Conservation (phyloP, 495 filamentous ascomycete species). For the Glonium stellatum region DNA sequence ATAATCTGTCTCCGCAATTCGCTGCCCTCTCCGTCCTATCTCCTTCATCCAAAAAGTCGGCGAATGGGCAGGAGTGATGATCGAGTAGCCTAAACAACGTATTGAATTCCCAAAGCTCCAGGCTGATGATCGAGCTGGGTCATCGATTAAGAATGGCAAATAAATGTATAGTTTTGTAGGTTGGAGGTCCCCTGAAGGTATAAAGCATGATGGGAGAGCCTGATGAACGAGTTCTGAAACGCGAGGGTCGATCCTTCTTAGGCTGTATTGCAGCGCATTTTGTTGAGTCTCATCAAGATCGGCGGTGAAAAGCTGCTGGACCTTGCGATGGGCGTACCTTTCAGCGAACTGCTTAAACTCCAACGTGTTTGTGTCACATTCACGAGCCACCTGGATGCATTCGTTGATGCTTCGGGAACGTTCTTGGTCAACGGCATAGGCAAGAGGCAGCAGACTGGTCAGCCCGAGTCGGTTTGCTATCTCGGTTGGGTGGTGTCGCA, state of each 20-base stretch:
- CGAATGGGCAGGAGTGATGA: slow-evolving; percentile 4
- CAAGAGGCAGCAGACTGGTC: slow-evolving; percentile 13
- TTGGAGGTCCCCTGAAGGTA: not conserved
- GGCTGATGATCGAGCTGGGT: slow-evolving; percentile 11
- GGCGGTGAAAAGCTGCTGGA: not conserved
- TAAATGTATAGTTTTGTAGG: slow-evolving; percentile 6
- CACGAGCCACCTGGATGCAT: slow-evolving; percentile 6
- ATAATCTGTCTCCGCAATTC: slow-evolving; percentile 1
- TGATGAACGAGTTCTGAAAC: slow-evolving; percentile 22
- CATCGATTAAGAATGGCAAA: slow-evolving; percentile 24
- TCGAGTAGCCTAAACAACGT: slow-evolving; percentile 21
- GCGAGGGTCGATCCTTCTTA: slow-evolving; percentile 2
- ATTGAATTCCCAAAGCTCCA: slow-evolving; percentile 16
- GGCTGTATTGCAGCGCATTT: not conserved
- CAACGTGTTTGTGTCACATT: not conserved
- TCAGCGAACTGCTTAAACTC: slow-evolving; percentile 10
- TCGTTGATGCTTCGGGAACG: slow-evolving; percentile 3
- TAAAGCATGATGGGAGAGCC: slow-evolving; percentile 3
- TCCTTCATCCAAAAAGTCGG: slow-evolving; percentile 4
- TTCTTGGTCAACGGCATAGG: slow-evolving; percentile 8
- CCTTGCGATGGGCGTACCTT: not conserved
- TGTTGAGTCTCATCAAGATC: not conserved
- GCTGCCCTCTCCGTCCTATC: slow-evolving; percentile 9
- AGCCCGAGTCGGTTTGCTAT: slow-evolving; percentile 15
- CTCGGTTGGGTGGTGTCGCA: slow-evolving; percentile 2